Conservation (phyloP, 305 asterid genomes). For the Caryopteris hybrid region DNA sequence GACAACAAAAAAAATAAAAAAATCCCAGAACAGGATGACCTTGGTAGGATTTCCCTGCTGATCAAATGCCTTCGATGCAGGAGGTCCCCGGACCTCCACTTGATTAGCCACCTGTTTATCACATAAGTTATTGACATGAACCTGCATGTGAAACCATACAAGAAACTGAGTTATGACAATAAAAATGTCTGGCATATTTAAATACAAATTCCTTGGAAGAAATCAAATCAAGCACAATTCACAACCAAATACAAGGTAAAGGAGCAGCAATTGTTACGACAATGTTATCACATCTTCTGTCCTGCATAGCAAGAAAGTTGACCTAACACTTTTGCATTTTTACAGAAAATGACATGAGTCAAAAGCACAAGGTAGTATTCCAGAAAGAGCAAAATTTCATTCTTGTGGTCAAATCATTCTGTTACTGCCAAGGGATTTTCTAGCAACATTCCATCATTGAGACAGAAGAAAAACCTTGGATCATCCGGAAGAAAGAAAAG, state of each 20-base stretch:
- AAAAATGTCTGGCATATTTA: background rate
- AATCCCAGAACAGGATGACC: constrained; percentile 43
- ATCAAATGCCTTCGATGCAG: constrained; percentile 82
- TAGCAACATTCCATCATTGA: background rate
- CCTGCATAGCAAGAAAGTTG: background rate
- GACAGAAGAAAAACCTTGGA: background rate
- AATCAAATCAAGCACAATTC: constrained; percentile 1
- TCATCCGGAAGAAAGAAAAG: background rate
- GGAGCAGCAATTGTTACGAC: constrained; percentile 2
- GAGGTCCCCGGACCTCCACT: constrained; percentile 94
- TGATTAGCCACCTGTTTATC: constrained; percentile 70
- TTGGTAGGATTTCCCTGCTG: constrained; percentile 87
- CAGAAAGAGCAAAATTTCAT: background rate
- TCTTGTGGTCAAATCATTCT: background rate
- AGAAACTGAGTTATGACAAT: constrained; percentile 7
- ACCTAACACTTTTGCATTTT: background rate
- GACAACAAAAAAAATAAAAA: constrained; percentile 10
- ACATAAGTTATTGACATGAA: constrained; percentile 47
- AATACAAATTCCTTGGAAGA: constrained; percentile 8
- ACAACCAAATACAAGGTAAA: constrained; percentile 7
- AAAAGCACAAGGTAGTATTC: background rate
- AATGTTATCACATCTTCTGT: too few relatives aligned
- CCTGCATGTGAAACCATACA: constrained; percentile 39
- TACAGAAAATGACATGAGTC: background rate
- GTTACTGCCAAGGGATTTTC: background rate